Conservation (phyloP, 106 monocot species). For the Platanthera zijinensis region DNA sequence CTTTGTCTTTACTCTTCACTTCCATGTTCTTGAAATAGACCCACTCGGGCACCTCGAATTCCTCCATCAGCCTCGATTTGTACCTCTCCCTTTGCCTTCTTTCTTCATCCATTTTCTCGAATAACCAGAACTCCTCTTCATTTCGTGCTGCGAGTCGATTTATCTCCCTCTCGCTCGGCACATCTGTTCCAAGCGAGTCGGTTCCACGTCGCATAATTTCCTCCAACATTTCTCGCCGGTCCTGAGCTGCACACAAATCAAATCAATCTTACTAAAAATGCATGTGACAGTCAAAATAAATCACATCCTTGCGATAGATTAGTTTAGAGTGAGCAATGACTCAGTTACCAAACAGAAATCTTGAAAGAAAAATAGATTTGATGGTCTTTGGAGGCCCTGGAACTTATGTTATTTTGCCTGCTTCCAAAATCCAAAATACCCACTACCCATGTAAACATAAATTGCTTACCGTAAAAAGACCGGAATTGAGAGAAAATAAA, state of each 20-base stretch:
- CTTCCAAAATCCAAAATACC: too few relatives aligned
- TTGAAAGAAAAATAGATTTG: too few relatives aligned
- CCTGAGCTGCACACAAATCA: conserved; percentile 56
- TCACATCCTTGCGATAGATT: not conserved
- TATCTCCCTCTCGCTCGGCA: conserved; percentile 95
- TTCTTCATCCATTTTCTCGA: conserved; percentile 97
- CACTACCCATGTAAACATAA: too few relatives aligned
- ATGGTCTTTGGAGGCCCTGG: too few relatives aligned
- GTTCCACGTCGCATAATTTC: conserved; percentile 87
- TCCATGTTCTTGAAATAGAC: conserved; percentile 40
- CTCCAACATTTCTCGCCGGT: conserved; percentile 81
- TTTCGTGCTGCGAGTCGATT: conserved; percentile 81
- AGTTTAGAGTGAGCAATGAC: too few relatives aligned
- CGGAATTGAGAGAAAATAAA: too few relatives aligned
- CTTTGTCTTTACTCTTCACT: conserved; percentile 20
- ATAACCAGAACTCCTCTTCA: conserved; percentile 91
- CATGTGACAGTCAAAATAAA: not conserved
- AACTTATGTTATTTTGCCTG: too few relatives aligned
- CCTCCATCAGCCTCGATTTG: conserved; percentile 80
- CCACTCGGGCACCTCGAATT: conserved; percentile 94
- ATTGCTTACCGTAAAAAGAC: too few relatives aligned
- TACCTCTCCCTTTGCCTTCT: conserved; percentile 75
- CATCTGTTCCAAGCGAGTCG: conserved; percentile 74
- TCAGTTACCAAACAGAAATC: too few relatives aligned
- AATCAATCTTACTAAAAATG: conserved; percentile 2